phyloP scores from a whole-genome alignment of 306 rosid species.

The Pyrus bretschneideri region DNA sequence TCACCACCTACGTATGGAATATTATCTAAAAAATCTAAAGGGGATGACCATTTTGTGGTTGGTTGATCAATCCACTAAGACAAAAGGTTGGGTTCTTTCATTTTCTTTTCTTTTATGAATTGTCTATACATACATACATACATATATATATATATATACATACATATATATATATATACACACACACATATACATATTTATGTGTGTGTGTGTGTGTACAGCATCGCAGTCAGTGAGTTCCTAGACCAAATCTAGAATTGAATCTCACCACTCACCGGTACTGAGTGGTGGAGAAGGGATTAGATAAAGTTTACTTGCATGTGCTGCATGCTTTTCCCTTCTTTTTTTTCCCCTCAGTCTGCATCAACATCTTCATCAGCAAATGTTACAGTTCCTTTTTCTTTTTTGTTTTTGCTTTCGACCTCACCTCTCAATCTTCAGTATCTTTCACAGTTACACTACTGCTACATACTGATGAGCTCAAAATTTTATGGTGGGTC shows the following conservation, averaged over 20 bases:
- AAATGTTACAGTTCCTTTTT: conserved; percentile 6
- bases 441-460: neutral
- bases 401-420: conserved; percentile 16
- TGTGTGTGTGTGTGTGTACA: neutral
- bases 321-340: conserved; percentile 15
- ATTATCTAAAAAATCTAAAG: too few species aligned
- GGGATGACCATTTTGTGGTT: too few species aligned
- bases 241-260: neutral
- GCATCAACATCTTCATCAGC: conserved; percentile 9
- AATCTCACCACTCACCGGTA: neutral
- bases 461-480: neutral
- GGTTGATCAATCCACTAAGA: neutral
- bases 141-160: neutral
- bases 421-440: conserved; percentile 4
- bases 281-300: conserved; percentile 9
- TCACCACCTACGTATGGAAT: too few species aligned
- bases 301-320: conserved; percentile 8
- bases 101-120: neutral
- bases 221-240: neutral
- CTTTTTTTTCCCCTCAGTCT: conserved; percentile 1
- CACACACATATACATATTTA: neutral
- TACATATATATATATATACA: neutral
- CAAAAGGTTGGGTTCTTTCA: neutral
- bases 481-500: conserved; percentile 29
- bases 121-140: neutral